Conservation (phyloP, 2,329 filamentous ascomycete species). For the Aspergillus fructus region DNA sequence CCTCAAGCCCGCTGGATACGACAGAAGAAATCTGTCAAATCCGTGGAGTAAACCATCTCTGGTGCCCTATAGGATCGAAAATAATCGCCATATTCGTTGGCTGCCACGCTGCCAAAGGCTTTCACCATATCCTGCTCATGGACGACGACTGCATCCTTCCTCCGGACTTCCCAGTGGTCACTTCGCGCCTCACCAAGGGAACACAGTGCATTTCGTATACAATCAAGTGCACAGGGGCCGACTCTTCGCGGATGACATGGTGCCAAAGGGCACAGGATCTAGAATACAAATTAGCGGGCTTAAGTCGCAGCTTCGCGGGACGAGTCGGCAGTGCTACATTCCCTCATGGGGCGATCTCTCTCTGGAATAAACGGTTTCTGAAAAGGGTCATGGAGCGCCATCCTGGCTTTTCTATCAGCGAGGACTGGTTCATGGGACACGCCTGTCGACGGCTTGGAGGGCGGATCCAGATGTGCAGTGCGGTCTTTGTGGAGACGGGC, state of each 20-base stretch:
- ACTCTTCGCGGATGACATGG: slow-evolving; percentile 33
- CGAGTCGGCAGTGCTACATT: slow-evolving; percentile 50
- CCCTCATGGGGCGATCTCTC: slow-evolving; percentile 52
- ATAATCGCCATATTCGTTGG: slow-evolving; percentile 53
- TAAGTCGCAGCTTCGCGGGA: slow-evolving; percentile 47
- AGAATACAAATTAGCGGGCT: slow-evolving; percentile 53
- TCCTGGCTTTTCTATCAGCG: slow-evolving; percentile 51
- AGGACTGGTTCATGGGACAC: slow-evolving; percentile 56
- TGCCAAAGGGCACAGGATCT: slow-evolving; percentile 52
- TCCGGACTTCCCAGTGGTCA: slow-evolving; percentile 49
- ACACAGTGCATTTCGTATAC: slow-evolving; percentile 52
- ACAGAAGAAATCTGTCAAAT: slow-evolving; percentile 47
- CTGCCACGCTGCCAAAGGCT: slow-evolving; percentile 46
- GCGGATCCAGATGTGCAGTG: slow-evolving; percentile 50
- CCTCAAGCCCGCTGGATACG: slow-evolving; percentile 46
- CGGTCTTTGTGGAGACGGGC: slow-evolving; percentile 53
- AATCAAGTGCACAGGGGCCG: slow-evolving; percentile 36
- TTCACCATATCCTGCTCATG: slow-evolving; percentile 49
- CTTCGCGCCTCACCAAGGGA: slow-evolving; percentile 41
- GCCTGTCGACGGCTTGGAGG: slow-evolving; percentile 46
- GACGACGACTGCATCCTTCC: slow-evolving; percentile 53
- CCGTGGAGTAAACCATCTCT: slow-evolving; percentile 51
- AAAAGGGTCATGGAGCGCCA: slow-evolving; percentile 49
- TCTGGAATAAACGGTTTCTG: slow-evolving; percentile 51
- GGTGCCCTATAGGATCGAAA: slow-evolving; percentile 51